phyloP scores from a whole-genome alignment of 495 filamentous ascomycete species.

The Aspergillus egyptiacus region DNA sequence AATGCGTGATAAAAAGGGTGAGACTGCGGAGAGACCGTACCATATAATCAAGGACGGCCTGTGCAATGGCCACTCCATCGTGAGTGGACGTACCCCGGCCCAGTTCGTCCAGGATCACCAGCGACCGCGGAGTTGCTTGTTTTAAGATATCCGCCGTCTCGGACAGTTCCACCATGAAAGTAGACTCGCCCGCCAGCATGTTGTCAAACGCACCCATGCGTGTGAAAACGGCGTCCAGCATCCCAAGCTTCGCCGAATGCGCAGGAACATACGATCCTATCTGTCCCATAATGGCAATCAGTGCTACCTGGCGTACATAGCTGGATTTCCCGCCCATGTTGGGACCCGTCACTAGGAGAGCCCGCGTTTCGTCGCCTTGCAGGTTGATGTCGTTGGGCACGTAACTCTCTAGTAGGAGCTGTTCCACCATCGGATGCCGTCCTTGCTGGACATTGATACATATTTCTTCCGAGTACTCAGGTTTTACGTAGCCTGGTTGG shows the following conservation, averaged over 20 bases:
- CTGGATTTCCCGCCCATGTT: constrained; percentile 99
- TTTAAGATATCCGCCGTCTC: constrained; percentile 90
- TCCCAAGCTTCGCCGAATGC: constrained; percentile 61
- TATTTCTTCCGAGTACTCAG: constrained; percentile 64
- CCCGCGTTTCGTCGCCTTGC: constrained; percentile 54
- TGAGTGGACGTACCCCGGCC: constrained; percentile 90
- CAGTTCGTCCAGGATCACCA: constrained; percentile 94
- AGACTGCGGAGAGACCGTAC: constrained; percentile 67
- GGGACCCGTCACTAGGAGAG: constrained; percentile 86
- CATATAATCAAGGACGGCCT: constrained; percentile 81
- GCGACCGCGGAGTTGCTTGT: constrained; percentile 68
- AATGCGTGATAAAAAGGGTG: constrained; percentile 94
- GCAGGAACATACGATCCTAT: constrained; percentile 94
- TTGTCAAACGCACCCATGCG: constrained; percentile 97
- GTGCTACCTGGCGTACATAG: constrained; percentile 87
- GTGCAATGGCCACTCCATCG: constrained; percentile 93
- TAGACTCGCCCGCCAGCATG: constrained; percentile 89
- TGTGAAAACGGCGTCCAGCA: constrained; percentile 88
- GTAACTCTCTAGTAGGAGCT: constrained; percentile 77
- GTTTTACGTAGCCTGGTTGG: constrained; percentile 87
- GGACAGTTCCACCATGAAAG: constrained; percentile 95
- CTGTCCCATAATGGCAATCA: constrained; percentile 90
- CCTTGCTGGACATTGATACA: constrained; percentile 69
- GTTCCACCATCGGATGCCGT: constrained; percentile 95
- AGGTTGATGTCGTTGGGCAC: constrained; percentile 86